Evolutionary conservation across 805 yeast genomes (phyloP), one percentile per base, ranked within the genome.

Genomic region (Ogataea haglerorum): DNA sequence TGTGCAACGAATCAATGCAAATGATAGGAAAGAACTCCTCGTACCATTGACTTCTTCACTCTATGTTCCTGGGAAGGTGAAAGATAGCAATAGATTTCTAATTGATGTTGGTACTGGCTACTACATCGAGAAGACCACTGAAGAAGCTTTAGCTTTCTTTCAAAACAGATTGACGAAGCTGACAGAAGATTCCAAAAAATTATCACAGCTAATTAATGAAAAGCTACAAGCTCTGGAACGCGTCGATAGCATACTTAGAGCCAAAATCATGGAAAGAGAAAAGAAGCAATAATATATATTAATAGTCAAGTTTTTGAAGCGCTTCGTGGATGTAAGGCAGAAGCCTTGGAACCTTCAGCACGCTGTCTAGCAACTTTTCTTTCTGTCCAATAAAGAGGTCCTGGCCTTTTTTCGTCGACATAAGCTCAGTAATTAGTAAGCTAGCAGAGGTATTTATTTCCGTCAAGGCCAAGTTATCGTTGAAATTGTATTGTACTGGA

Each of bases 31-130:
- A 33, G 75, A 77, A 24, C 60, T 91, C 15, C 68, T 93, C 47
- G 87, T 93, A 1, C 99, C 99, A 5, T 71, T 95, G 46, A 87
- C 98, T 0, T 73, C 89, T 14, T 87, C 96, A 0, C 67, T 93
- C 29, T 93, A 93, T 52, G 83, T 93, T 19, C 95, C 96, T 4
- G 99, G 98, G 2, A 75, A 69, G 39, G 73, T 86, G 37, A 69
- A 72, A 31, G 78, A 83, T 43, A 73, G 73, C 37, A 74, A 81
- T 45, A 79, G 74, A 43, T 93, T 83, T 54, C 69, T 93, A 59
- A 96, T 93, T 8, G 99, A 93, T 58, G 82, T 93, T 18, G 99
- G 99, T 25, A 93, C 99, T 0, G 98, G 98, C 2, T 93, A 93
- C 60, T 93, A 76, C 58, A 90, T 89, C 13, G 96, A 88, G 58